A percentile compares a stretch with the other conserved stretches of the same genome.
Evolutionary conservation across 177 flowering plant species (phyloP).

Genomic region (Tripterygium wilfordii): DNA sequence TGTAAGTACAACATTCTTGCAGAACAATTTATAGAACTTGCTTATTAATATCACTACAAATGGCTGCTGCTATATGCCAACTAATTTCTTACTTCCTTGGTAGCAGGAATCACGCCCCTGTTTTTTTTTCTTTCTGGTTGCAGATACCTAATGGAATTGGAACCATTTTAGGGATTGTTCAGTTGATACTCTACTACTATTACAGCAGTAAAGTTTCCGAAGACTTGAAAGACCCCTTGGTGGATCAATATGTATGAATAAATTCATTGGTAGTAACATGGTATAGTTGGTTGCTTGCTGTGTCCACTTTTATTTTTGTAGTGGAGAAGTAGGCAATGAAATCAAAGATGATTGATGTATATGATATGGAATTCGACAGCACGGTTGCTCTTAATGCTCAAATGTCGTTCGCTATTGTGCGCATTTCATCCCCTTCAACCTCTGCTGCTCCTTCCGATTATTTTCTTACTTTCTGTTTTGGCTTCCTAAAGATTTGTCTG

Average conservation of each 20-base stretch:
- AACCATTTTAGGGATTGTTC: slow-evolving; percentile 24
- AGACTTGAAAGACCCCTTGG: slow-evolving; percentile 19
- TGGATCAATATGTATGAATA: slow-evolving; percentile 16
- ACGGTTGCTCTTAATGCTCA: too few relatives aligned
- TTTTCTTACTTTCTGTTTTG: too few relatives aligned
- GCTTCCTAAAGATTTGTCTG: too few relatives aligned
- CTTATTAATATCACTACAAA: background rate
- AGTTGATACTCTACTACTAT: slow-evolving; percentile 21
- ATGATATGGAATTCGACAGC: too few relatives aligned
- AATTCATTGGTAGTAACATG: too few relatives aligned
- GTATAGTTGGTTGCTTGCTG: too few relatives aligned
- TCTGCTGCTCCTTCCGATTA: too few relatives aligned
- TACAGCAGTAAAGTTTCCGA: slow-evolving; percentile 13
- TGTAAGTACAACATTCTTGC: slow-evolving; percentile 11
- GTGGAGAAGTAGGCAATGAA: too few relatives aligned
- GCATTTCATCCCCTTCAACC: too few relatives aligned
- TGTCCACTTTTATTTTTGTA: too few relatives aligned
- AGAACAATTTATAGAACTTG: background rate
- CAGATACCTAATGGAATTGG: slow-evolving; percentile 42
- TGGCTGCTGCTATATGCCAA: background rate
- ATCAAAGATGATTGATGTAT: too few relatives aligned
- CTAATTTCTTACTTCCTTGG: background rate
- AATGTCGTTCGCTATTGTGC: too few relatives aligned
- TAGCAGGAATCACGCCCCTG: background rate
- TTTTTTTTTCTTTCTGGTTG: background rate